phyloP scores from a whole-genome alignment of 1,284 basidiomycete genomes.

The Boletus sp. region DNA sequence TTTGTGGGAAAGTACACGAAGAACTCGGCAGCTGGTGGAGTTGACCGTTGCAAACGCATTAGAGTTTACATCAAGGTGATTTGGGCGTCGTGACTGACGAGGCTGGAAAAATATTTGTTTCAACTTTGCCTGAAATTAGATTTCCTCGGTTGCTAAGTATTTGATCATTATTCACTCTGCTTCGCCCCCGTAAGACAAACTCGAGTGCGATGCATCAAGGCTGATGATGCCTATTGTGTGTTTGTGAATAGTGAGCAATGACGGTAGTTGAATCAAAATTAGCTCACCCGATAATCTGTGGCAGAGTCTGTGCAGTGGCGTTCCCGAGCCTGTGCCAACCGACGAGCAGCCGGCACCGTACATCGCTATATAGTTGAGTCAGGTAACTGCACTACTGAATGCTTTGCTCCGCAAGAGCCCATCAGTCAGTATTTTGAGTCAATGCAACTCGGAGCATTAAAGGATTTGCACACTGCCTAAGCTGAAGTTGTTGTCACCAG shows the following conservation, averaged over 20 bases:
- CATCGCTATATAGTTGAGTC: neutral
- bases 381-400: neutral
- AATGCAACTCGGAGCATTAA: neutral
- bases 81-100: neutral
- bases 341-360: neutral
- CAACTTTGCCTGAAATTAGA: neutral
- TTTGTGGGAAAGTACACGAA: conserved; percentile 9
- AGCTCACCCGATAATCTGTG: neutral
- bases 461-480: neutral
- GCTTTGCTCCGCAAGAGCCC: neutral
- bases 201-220: neutral
- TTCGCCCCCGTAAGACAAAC: neutral
- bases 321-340: neutral
- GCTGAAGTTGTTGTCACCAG: neutral
- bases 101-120: neutral
- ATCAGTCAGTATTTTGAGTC: neutral
- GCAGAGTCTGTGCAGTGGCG: neutral
- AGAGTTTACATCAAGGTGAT: neutral
- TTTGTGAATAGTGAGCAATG: neutral
- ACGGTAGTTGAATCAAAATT: neutral
- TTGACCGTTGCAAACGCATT: neutral
- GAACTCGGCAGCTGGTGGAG: conserved; percentile 4
- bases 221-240: neutral
- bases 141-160: neutral
- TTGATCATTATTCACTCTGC: neutral